These are phyloP conservation scores for Capronia americana DNA, from an alignment of 2,329 filamentous ascomycete genomes.

Conservation along the genomic window DNA sequence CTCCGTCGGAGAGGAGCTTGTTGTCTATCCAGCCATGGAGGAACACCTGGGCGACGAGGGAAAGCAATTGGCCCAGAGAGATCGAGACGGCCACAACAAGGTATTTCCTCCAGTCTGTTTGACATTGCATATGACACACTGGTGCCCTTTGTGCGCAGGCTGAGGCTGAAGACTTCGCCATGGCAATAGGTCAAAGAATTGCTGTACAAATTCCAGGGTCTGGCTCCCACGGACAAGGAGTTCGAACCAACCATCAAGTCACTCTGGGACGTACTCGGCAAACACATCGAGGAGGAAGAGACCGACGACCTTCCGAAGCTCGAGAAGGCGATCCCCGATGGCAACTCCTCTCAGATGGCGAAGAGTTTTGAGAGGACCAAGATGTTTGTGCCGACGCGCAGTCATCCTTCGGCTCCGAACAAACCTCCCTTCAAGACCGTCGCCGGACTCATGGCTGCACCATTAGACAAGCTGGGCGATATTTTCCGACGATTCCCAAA, in stretches of 20 bases:
- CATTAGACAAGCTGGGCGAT: constrained; percentile 63
- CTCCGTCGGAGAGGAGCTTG: constrained; percentile 58
- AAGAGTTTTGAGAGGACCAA: constrained; percentile 60
- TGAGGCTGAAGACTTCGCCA: neutral
- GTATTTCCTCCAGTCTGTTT: constrained; percentile 41
- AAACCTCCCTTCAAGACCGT: constrained; percentile 64
- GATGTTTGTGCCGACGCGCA: constrained; percentile 59
- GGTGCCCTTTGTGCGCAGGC: neutral
- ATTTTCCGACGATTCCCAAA: constrained; percentile 62
- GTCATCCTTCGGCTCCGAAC: constrained; percentile 59
- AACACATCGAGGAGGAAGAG: constrained; percentile 62
- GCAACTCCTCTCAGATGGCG: constrained; percentile 49
- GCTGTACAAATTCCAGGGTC: constrained; percentile 58
- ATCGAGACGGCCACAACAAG: constrained; percentile 56
- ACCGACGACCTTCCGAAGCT: constrained; percentile 56
- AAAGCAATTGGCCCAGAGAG: constrained; percentile 54
- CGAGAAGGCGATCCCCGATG: constrained; percentile 50
- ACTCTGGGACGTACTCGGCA: constrained; percentile 52
- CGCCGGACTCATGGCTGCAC: constrained; percentile 61
- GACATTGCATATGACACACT: neutral
- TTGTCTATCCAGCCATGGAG: constrained; percentile 63
- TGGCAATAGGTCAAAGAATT: constrained; percentile 57
- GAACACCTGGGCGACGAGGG: constrained; percentile 53
- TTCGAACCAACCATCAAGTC: constrained; percentile 54
- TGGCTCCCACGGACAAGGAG: constrained; percentile 49